Percentiles rank a stretch among this genome's conserved stretches.
phyloP scores from a whole-genome alignment of 495 filamentous ascomycete species.

The Trichodelitschia bisporula region DNA sequence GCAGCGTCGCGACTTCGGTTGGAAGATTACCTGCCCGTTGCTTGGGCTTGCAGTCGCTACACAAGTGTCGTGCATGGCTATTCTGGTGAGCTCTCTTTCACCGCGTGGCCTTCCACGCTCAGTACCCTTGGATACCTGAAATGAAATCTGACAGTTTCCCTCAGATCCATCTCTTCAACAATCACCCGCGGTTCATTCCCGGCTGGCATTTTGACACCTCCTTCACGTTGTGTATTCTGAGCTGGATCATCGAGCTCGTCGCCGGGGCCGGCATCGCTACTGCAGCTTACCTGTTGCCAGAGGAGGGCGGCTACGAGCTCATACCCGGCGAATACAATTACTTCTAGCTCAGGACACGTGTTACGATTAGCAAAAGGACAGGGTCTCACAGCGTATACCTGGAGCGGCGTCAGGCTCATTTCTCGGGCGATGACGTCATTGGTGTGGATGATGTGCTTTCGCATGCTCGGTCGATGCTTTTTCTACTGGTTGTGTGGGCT shows the following conservation, averaged over 20 bases:
- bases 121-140: background rate
- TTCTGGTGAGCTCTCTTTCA: slow-evolving; percentile 43
- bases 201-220: slow-evolving; percentile 65
- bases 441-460: no score
- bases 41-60: slow-evolving; percentile 33
- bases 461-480: no score
- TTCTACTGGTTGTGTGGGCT: no score
- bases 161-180: slow-evolving; percentile 61
- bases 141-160: background rate
- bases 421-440: no score
- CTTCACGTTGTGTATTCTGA: slow-evolving; percentile 53
- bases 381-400: no score
- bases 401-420: no score
- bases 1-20: slow-evolving; percentile 46
- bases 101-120: no score
- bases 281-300: slow-evolving; percentile 40
- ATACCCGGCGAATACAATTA: no score
- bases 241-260: slow-evolving; percentile 39
- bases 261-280: slow-evolving; percentile 34
- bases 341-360: no score
- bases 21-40: slow-evolving; percentile 44
- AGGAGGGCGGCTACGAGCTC: slow-evolving; percentile 69
- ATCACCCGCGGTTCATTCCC: slow-evolving; percentile 63
- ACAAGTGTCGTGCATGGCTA: slow-evolving; percentile 44
- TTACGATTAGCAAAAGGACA: no score